A percentile compares a stretch with the other conserved stretches of the same genome.
These are phyloP conservation scores for Moesziomyces antarcticus DNA, from an alignment of 1,284 basidiomycete genomes.

Conservation along the genomic window DNA sequence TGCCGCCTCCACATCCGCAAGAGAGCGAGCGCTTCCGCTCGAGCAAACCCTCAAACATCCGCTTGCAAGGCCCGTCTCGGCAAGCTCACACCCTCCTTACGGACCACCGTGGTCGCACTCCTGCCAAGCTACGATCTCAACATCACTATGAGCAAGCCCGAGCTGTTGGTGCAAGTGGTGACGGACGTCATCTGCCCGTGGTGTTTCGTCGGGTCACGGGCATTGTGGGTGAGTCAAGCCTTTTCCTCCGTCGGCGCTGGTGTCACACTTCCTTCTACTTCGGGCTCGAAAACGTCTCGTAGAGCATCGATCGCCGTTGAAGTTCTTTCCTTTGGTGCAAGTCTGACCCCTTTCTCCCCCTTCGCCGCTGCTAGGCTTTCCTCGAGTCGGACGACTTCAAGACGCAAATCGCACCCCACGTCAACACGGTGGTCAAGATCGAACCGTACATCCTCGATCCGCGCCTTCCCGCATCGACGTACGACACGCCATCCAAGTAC, in stretches of 20 bases:
- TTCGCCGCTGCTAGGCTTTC: constrained; percentile 39
- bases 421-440: constrained; percentile 38
- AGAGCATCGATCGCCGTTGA: no score
- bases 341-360: no score
- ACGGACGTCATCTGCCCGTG: constrained; percentile 55
- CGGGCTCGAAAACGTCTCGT: no score
- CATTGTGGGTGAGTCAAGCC: no score
- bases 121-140: not conserved
- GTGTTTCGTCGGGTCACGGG: constrained; percentile 47
- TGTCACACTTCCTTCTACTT: no score
- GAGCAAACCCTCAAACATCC: no score
- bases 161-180: constrained; percentile 39
- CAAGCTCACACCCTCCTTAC: not conserved
- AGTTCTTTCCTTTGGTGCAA: no score
- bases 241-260: no score
- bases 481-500: constrained; percentile 33
- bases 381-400: constrained; percentile 45
- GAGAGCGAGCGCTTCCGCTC: no score
- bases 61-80: no score
- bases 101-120: not conserved
- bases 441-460: constrained; percentile 55
- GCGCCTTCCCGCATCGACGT: constrained; percentile 34
- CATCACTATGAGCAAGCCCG: constrained; percentile 38
- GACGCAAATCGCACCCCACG: constrained; percentile 39
- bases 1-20: no score